Percentiles rank a stretch among this genome's conserved stretches.
Evolutionary conservation across 2,329 filamentous ascomycete genomes (phyloP).

Genomic region (Penicillium capsulatum): DNA sequence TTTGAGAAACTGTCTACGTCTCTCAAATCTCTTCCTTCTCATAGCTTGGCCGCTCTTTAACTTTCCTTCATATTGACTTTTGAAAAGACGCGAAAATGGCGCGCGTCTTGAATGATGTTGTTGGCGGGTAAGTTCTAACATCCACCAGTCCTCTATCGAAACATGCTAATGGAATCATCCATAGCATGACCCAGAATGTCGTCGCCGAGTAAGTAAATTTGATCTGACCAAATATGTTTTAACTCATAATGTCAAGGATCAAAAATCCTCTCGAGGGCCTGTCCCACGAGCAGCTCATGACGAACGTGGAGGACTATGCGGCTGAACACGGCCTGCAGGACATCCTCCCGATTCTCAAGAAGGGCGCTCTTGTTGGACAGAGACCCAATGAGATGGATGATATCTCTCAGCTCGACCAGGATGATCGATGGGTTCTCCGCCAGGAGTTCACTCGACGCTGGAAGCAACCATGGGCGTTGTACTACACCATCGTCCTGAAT

Average conservation of each 20-base stretch:
- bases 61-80: no score
- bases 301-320: slow-evolving; percentile 44
- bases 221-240: no score
- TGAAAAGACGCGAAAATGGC: no score
- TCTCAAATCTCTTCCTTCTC: no score
- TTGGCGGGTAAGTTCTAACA: no score
- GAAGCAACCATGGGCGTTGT: slow-evolving; percentile 6
- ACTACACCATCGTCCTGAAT: slow-evolving; percentile 7
- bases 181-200: slow-evolving; percentile 18
- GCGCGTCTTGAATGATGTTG: no score
- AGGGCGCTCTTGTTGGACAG: slow-evolving; percentile 49
- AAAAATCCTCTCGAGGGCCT: slow-evolving; percentile 46
- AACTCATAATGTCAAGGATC: slow-evolving; percentile 34
- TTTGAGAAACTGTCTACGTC: no score
- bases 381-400: slow-evolving; percentile 46
- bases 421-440: slow-evolving; percentile 27
- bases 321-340: slow-evolving; percentile 40
- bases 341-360: slow-evolving; percentile 41
- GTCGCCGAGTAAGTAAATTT: slow-evolving; percentile 20
- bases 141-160: no score
- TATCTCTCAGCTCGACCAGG: slow-evolving; percentile 42
- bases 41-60: no score
- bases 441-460: slow-evolving; percentile 38
- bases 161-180: no score
- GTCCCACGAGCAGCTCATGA: slow-evolving; percentile 35